Percentiles rank a stretch among this genome's conserved stretches.
phyloP scores from a whole-genome alignment of 257 asterid species.

The Eucommia ulmoides region DNA sequence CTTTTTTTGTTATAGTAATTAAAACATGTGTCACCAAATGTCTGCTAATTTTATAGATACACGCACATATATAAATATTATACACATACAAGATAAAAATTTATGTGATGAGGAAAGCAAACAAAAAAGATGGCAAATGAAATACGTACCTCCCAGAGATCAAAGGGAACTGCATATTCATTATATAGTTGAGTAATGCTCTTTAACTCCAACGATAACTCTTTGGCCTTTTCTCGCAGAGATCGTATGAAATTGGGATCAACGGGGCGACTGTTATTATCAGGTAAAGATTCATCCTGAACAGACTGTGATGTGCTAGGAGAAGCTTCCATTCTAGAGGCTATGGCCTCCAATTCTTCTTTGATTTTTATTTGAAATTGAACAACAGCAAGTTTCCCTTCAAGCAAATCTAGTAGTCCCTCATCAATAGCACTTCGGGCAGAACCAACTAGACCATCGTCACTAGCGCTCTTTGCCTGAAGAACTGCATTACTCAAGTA shows the following conservation, averaged over 20 bases:
- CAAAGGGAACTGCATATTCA: conserved; percentile 90
- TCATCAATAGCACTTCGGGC: conserved; percentile 49
- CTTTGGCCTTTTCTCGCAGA: conserved; percentile 55
- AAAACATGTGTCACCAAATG: too few relatives aligned
- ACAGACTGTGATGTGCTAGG: conserved; percentile 32
- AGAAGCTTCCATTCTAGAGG: conserved; percentile 51
- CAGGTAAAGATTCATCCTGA: conserved; percentile 26
- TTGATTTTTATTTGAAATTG: conserved; percentile 89
- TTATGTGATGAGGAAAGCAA: conserved; percentile 3
- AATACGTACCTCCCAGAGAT: conserved; percentile 86
- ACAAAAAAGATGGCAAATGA: conserved; percentile 8
- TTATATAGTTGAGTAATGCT: conserved; percentile 85
- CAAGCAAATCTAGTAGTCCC: conserved; percentile 92
- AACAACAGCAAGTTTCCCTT: conserved; percentile 94
- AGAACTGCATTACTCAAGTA: conserved; percentile 95
- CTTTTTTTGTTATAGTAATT: too few relatives aligned
- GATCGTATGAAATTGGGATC: conserved; percentile 22
- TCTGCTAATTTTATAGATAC: too few relatives aligned
- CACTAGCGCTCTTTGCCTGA: conserved; percentile 91
- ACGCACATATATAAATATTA: too few relatives aligned
- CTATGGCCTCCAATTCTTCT: conserved; percentile 64
- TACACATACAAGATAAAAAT: too few relatives aligned
- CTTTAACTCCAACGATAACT: conserved; percentile 73
- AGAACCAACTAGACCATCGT: conserved; percentile 36
- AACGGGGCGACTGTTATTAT: conserved; percentile 15